Base-by-base conservation (phyloP, 352 stramenopile genomes). In the Globisporangium mamillatum region DNA sequence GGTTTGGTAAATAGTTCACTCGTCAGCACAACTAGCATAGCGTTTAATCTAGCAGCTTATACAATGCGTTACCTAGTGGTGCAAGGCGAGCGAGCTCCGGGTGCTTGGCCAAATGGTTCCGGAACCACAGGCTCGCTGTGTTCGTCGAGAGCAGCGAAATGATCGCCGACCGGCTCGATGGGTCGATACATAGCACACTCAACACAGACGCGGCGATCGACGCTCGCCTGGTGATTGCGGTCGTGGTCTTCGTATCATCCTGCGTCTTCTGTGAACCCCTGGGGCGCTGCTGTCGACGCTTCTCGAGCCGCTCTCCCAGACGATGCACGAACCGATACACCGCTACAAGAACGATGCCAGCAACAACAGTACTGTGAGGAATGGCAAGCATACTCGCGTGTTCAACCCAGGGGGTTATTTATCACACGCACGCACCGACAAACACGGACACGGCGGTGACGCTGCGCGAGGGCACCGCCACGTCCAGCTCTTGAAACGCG, bases 141-240 rank as follows among this genome's bases (percentile, higher is more conserved):
- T 86, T 80, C 20, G 78, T 89, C 12, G 76, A 82, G 0, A 88
- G 61, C 36, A 91, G 59, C 57, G 83, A 81, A 55, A 91, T 61
- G 20, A 91, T 58, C 4, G 77, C 72, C n/a, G 81, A 78, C 1
- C 81, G 72, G 59, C 69, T 84, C 27, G 65, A 68, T 0, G 79
- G 78, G 0, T 73, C 29, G 20, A 89, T 36, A 44, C 73, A 83
- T 7, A 77, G 63, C 16, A 77, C 70, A 1, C 67, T 72, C 0
- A 81, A 59, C 18, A 77, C 63, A 0, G 79, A 80, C 1, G 80
- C 80, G 0, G 73, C 64, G 22, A 79, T 68, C 14, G 78, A 68
- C 5, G 80, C 79, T 14, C 63, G 18, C 18, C 70, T 72, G 60
- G 7, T 46, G 20, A 12, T 53, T 1, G 12, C 29, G 29, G 25